A percentile compares a stretch with the other conserved stretches of the same genome.
phyloP scores from a whole-genome alignment of 805 yeast genomes.

The Pichia californica region DNA sequence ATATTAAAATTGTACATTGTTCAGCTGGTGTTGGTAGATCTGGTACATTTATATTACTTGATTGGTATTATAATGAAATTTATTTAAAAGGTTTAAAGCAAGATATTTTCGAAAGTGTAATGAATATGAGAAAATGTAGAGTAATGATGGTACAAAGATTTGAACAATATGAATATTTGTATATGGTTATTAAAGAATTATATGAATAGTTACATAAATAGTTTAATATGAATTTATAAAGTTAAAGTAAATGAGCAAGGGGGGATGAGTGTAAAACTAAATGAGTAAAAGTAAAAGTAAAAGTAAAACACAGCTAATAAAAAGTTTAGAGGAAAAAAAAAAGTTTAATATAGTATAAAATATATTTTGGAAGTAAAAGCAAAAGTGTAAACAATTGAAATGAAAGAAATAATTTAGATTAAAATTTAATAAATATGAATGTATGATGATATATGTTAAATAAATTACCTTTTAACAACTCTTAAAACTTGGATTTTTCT shows the following conservation, averaged over 20 bases:
- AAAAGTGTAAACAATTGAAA: too few species aligned
- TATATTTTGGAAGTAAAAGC: too few species aligned
- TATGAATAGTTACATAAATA: slow-evolving; percentile 6
- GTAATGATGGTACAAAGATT: slow-evolving; percentile 50
- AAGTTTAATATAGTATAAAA: too few species aligned
- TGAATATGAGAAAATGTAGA: slow-evolving; percentile 40
- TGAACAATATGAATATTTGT: slow-evolving; percentile 44
- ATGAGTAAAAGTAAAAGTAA: too few species aligned
- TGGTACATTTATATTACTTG: slow-evolving; percentile 44
- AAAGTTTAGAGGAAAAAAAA: neutral
- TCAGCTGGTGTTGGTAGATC: slow-evolving; percentile 60
- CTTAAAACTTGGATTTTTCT: slow-evolving; percentile 45
- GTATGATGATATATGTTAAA: neutral
- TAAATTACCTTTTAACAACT: slow-evolving; percentile 26
- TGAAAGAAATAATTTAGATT: too few species aligned
- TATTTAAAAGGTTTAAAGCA: neutral
- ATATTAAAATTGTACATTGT: slow-evolving; percentile 39
- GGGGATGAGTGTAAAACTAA: too few species aligned
- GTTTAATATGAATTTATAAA: slow-evolving; percentile 10
- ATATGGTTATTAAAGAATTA: slow-evolving; percentile 29
- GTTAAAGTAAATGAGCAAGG: neutral
- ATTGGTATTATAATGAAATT: slow-evolving; percentile 28
- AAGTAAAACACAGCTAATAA: neutral
- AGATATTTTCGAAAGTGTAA: slow-evolving; percentile 35
- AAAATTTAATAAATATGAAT: too few species aligned